Conservation (phyloP, 1,139 yeast genomes). For the Torulaspora pretoriensis region DNA sequence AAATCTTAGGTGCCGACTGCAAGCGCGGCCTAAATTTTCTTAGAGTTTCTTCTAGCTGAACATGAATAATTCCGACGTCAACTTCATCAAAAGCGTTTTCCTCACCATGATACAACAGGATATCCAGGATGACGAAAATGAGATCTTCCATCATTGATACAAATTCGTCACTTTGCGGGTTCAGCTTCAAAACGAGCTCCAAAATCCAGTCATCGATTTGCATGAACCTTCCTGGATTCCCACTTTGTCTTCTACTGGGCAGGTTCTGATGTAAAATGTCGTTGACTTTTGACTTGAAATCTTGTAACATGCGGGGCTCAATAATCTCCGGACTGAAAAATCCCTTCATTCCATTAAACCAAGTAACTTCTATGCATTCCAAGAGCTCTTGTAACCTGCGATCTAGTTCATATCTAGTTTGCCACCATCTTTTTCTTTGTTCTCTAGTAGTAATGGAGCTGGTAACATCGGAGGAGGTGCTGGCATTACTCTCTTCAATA, state of each 20-base stretch:
- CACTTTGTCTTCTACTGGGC: conserved; percentile 39
- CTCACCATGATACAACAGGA: conserved; percentile 59
- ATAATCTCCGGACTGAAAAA: conserved; percentile 44
- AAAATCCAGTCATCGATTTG: conserved; percentile 49
- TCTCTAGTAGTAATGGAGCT: conserved; percentile 47
- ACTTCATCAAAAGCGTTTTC: conserved; percentile 60
- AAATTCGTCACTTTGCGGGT: conserved; percentile 34
- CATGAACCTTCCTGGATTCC: conserved; percentile 31
- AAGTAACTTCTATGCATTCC: conserved; percentile 53
- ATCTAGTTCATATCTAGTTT: conserved; percentile 59
- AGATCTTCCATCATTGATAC: conserved; percentile 56
- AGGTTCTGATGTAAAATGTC: conserved; percentile 36
- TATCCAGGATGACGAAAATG: conserved; percentile 57
- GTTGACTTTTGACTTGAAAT: conserved; percentile 42
- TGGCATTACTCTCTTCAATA: conserved; percentile 54
- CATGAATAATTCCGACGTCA: conserved; percentile 51
- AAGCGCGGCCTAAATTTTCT: conserved; percentile 32
- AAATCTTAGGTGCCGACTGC: conserved; percentile 19
- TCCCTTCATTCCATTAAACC: conserved; percentile 82
- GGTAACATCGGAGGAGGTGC: conserved; percentile 54
- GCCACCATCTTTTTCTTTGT: conserved; percentile 78
- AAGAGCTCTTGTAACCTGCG: conserved; percentile 50
- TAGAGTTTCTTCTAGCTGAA: conserved; percentile 48
- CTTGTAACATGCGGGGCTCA: conserved; percentile 33
- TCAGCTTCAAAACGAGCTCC: conserved; percentile 50